These are phyloP conservation scores for Claviceps pusilla DNA, from an alignment of 2,329 filamentous ascomycete genomes.

Conservation along the genomic window DNA sequence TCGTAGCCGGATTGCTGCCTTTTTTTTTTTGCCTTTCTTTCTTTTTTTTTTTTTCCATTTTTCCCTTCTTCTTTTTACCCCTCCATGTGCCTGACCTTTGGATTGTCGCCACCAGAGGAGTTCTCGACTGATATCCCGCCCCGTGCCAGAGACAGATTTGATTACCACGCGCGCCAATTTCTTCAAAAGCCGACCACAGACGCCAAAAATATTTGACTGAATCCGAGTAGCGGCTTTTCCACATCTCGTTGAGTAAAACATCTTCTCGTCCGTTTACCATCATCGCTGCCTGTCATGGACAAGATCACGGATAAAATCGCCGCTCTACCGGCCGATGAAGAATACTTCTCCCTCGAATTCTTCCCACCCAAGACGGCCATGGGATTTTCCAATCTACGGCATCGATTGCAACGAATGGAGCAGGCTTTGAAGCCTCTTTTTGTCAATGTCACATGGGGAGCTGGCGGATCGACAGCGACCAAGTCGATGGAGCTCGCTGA, in stretches of 20 bases:
- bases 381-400: constrained; percentile 86
- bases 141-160: neutral
- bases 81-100: neutral
- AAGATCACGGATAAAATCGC: constrained; percentile 93
- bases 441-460: constrained; percentile 95
- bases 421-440: constrained; percentile 82
- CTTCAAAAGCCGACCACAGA: neutral
- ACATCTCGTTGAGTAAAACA: neutral
- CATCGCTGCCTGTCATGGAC: constrained; percentile 40
- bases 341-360: constrained; percentile 96
- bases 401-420: constrained; percentile 88
- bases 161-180: neutral
- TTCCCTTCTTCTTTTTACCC: neutral
- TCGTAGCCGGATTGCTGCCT: neutral
- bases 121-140: too few relatives aligned
- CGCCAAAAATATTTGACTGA: too few relatives aligned
- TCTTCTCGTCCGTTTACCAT: neutral
- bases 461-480: constrained; percentile 76
- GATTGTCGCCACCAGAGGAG: neutral
- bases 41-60: neutral
- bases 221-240: neutral
- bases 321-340: constrained; percentile 63
- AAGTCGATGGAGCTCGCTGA: constrained; percentile 92
- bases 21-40: neutral
- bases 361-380: constrained; percentile 96